phyloP scores from a whole-genome alignment of 345 rosid species.

The Sonneratia caseolaris region DNA sequence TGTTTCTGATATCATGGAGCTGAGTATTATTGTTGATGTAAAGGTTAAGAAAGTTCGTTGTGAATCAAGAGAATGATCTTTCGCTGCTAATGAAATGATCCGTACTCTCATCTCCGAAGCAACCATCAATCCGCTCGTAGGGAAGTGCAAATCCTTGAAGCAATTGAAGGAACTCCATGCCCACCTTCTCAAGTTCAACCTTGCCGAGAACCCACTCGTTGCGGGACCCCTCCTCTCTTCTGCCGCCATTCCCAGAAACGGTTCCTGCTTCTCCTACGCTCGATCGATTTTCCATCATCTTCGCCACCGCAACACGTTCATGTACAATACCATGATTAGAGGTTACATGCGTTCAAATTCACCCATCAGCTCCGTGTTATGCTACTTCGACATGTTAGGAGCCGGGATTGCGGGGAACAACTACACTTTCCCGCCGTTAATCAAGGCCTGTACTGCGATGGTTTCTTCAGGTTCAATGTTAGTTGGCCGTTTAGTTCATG shows the following conservation, averaged over 20 bases:
- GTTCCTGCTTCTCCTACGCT: conserved; percentile 21
- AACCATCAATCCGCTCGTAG: conserved; percentile 8
- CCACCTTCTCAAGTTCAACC: conserved; percentile 17
- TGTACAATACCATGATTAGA: conserved; percentile 27
- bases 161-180: conserved; percentile 27
- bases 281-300: conserved; percentile 14
- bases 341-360: conserved; percentile 16
- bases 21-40: too few species aligned
- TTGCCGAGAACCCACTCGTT: conserved; percentile 12
- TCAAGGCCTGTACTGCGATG: conserved; percentile 23
- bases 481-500: conserved; percentile 19
- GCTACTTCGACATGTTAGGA: conserved; percentile 21
- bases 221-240: conserved; percentile 20
- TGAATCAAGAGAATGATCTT: conserved; percentile 26
- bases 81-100: conserved; percentile 12
- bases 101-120: conserved; percentile 2
- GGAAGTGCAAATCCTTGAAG: conserved; percentile 19
- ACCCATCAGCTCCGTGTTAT: conserved; percentile 13
- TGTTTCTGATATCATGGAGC: too few species aligned
- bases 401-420: conserved; percentile 17
- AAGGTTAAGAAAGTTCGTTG: too few species aligned
- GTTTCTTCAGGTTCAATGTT: conserved; percentile 7
- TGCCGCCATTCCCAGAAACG: conserved; percentile 15
- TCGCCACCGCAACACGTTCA: conserved; percentile 18
- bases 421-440: conserved; percentile 26